phyloP scores from a whole-genome alignment of 2,329 filamentous ascomycete genomes.

The Paecilomyces sp. region DNA sequence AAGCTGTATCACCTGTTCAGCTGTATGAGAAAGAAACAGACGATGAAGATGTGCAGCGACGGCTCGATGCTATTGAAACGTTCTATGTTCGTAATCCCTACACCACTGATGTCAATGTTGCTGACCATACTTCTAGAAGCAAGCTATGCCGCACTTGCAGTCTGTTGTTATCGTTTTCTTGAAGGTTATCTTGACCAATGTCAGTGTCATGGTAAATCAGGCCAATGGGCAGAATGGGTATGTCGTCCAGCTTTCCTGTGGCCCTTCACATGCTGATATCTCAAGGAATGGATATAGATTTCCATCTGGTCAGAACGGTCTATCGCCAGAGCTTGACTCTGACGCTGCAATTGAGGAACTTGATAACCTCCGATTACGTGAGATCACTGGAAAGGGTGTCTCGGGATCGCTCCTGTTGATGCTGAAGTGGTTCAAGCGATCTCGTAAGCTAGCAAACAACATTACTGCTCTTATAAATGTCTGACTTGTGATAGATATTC shows the following conservation, averaged over 20 bases:
- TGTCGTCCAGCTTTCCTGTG: not conserved
- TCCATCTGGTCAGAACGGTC: slow-evolving; percentile 9
- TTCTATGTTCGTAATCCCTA: slow-evolving; percentile 67
- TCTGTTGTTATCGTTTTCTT: slow-evolving; percentile 89
- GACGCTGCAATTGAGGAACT: slow-evolving; percentile 60
- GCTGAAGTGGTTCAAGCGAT: slow-evolving; percentile 93
- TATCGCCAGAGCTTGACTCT: slow-evolving; percentile 18
- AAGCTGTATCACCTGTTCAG: slow-evolving; percentile 8
- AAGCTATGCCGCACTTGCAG: slow-evolving; percentile 77
- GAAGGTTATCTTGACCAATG: slow-evolving; percentile 79
- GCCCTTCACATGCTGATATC: not conserved
- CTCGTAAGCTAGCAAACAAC: slow-evolving; percentile 55
- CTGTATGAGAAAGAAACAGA: slow-evolving; percentile 21
- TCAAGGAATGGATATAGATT: slow-evolving; percentile 18
- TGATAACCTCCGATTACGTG: slow-evolving; percentile 71
- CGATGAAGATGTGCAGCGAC: slow-evolving; percentile 38
- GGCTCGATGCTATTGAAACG: slow-evolving; percentile 66
- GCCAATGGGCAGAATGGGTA: slow-evolving; percentile 42
- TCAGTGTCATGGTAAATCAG: slow-evolving; percentile 72
- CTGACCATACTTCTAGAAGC: slow-evolving; percentile 44
- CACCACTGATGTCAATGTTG: not conserved
- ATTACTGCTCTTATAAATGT: not conserved
- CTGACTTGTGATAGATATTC: slow-evolving; percentile 56
- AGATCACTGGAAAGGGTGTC: slow-evolving; percentile 85
- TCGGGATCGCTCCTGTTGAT: slow-evolving; percentile 83